phyloP scores from a whole-genome alignment of 352 stramenopile species.

The Halophytophthora batemanensis region DNA sequence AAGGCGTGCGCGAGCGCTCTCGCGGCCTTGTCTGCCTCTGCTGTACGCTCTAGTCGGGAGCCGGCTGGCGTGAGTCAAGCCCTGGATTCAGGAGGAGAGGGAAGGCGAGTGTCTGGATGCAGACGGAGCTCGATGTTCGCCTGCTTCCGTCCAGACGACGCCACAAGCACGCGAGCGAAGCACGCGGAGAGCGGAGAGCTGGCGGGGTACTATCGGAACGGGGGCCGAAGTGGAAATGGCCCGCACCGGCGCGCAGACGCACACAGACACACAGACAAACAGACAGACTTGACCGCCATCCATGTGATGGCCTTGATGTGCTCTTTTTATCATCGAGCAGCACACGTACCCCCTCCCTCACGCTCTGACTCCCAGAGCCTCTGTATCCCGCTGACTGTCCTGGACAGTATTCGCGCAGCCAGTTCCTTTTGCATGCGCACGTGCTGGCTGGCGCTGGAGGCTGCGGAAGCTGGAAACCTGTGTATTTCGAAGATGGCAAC shows the following conservation, averaged over 20 bases:
- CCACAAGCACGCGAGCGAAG: conserved; percentile 15
- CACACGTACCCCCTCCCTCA: no score
- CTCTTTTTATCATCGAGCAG: no score
- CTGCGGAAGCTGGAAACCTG: no score
- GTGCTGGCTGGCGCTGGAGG: conserved; percentile 1
- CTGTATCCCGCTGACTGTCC: conserved; percentile 14
- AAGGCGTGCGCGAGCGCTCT: neutral
- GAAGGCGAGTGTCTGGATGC: neutral
- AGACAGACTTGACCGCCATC: no score
- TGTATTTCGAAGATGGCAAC: no score
- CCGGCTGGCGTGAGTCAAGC: neutral
- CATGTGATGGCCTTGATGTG: no score
- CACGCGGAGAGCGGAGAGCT: conserved; percentile 6
- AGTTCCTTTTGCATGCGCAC: no score
- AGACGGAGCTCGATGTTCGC: neutral
- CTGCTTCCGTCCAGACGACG: conserved; percentile 11
- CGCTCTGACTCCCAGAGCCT: conserved; percentile 4
- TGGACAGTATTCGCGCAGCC: no score
- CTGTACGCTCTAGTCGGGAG: neutral
- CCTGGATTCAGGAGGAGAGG: neutral
- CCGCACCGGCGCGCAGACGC: neutral
- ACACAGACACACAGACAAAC: no score
- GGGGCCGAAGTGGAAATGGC: conserved; percentile 39
- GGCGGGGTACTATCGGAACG: conserved; percentile 24
- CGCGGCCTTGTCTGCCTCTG: neutral